Conservation (phyloP, 2,329 filamentous ascomycete species). For the Nigrograna mackinnonii region DNA sequence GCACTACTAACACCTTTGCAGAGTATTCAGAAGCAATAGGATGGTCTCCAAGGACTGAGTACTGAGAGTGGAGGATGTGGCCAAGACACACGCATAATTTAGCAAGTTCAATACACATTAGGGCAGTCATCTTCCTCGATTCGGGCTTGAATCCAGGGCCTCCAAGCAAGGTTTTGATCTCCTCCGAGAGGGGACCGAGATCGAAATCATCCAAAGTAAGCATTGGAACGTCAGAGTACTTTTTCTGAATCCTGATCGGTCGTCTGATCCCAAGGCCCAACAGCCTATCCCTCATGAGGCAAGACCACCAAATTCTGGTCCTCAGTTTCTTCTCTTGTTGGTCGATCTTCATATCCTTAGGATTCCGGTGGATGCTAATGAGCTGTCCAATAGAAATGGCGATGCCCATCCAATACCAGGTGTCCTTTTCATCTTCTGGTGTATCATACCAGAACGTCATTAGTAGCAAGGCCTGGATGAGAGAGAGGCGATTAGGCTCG, state of each 20-base stretch:
- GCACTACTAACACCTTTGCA: conserved; percentile 84
- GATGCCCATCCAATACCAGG: conserved; percentile 98
- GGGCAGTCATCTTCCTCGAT: conserved; percentile 77
- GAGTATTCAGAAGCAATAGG: conserved; percentile 71
- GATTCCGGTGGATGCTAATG: conserved; percentile 88
- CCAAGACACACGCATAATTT: conserved; percentile 91
- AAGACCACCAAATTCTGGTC: conserved; percentile 98
- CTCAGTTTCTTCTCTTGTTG: conserved; percentile 76
- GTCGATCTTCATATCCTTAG: conserved; percentile 76
- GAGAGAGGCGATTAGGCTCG: conserved; percentile 83
- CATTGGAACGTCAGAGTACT: conserved; percentile 94
- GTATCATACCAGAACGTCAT: conserved; percentile 99
- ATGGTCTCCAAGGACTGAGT: conserved; percentile 85
- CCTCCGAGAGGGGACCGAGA: conserved; percentile 67
- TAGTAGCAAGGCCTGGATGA: conserved; percentile 85
- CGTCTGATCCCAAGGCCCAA: conserved; percentile 93
- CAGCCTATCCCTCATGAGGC: conserved; percentile 90
- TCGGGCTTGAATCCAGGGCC: conserved; percentile 71
- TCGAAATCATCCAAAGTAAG: conserved; percentile 84
- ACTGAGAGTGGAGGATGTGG: conserved; percentile 86
- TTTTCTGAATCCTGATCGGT: conserved; percentile 88
- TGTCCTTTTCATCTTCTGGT: conserved; percentile 95
- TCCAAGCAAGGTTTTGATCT: conserved; percentile 68
- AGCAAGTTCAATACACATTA: conserved; percentile 90
- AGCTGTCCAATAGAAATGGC: conserved; percentile 91